Percentiles rank a stretch among this genome's conserved stretches.
Conservation (phyloP, 2,329 filamentous ascomycete genomes). For the Endoconidiophora polonica region DNA sequence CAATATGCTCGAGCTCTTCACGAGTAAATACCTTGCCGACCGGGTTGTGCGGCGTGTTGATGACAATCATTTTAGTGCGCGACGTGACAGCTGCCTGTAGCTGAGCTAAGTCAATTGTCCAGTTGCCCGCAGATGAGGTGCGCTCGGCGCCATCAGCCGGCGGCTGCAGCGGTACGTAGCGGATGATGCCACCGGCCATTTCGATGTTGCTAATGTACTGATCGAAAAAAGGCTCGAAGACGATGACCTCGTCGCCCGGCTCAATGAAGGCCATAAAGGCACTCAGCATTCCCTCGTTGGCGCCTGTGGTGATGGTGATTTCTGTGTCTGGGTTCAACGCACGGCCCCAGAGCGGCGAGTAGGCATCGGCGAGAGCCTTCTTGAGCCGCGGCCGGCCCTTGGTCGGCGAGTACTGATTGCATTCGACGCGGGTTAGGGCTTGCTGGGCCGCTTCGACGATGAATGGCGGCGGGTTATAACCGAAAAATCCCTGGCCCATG, state of each 20-base stretch:
- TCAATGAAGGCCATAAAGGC: constrained; percentile 98
- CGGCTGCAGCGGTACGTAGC: constrained; percentile 89
- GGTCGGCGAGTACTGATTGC: constrained; percentile 96
- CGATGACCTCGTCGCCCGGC: constrained; percentile 84
- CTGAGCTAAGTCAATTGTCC: constrained; percentile 71
- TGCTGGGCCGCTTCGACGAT: constrained; percentile 82
- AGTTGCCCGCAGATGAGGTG: constrained; percentile 74
- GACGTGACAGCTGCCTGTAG: constrained; percentile 67
- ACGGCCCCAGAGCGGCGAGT: constrained; percentile 75
- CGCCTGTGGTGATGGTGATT: constrained; percentile 83
- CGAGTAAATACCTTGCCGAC: constrained; percentile 88
- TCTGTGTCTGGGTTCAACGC: constrained; percentile 76
- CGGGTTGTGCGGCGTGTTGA: constrained; percentile 80
- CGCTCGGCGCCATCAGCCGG: constrained; percentile 61
- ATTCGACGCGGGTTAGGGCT: constrained; percentile 79
- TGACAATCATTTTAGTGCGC: constrained; percentile 89
- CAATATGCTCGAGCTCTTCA: constrained; percentile 69
- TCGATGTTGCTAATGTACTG: constrained; percentile 99
- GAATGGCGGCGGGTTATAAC: constrained; percentile 86
- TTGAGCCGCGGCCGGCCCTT: constrained; percentile 81
- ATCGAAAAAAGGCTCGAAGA: constrained; percentile 98
- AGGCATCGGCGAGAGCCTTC: constrained; percentile 85
- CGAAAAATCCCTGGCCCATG: constrained; percentile 58
- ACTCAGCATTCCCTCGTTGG: constrained; percentile 83
- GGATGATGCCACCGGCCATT: constrained; percentile 89